A percentile compares a stretch with the other conserved stretches of the same genome.
Conservation (phyloP, 176 grass and related monocot species). For the Oryza meridionalis region DNA sequence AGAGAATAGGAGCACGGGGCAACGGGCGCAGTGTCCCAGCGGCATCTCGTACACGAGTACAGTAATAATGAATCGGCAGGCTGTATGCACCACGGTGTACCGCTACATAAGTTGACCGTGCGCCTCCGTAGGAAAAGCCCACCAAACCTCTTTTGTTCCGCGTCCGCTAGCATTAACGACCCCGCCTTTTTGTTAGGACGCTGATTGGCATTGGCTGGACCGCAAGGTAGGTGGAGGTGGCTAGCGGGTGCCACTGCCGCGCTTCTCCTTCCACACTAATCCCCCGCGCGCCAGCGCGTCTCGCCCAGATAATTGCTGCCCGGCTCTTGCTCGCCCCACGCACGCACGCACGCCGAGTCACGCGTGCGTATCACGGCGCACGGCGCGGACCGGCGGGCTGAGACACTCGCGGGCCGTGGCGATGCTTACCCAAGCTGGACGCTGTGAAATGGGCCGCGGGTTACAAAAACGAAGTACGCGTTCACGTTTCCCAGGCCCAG, state of each 20-base stretch:
- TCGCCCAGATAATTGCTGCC: neutral
- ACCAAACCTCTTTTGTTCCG: neutral
- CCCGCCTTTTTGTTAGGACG: neutral
- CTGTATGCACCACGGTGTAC: too few relatives aligned
- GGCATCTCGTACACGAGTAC: neutral
- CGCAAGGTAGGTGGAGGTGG: neutral
- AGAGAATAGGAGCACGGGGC: neutral
- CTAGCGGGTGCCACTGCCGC: neutral
- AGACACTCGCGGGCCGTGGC: neutral
- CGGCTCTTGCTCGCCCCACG: too few relatives aligned
- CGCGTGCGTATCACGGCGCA: too few relatives aligned
- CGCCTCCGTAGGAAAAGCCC: neutral
- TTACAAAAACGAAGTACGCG: neutral
- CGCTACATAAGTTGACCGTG: neutral
- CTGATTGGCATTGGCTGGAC: neutral
- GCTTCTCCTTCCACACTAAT: neutral
- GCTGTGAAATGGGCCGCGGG: neutral
- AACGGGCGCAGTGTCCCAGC: neutral
- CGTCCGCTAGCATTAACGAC: neutral
- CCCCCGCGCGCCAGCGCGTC: too few relatives aligned
- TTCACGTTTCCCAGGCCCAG: conserved; percentile 20
- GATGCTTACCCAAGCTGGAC: neutral
- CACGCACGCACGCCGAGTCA: too few relatives aligned
- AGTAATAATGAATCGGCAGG: too few relatives aligned
- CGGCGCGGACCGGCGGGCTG: neutral